phyloP scores from a whole-genome alignment of 2,329 filamentous ascomycete genomes.

The Talaromyces islandicus region DNA sequence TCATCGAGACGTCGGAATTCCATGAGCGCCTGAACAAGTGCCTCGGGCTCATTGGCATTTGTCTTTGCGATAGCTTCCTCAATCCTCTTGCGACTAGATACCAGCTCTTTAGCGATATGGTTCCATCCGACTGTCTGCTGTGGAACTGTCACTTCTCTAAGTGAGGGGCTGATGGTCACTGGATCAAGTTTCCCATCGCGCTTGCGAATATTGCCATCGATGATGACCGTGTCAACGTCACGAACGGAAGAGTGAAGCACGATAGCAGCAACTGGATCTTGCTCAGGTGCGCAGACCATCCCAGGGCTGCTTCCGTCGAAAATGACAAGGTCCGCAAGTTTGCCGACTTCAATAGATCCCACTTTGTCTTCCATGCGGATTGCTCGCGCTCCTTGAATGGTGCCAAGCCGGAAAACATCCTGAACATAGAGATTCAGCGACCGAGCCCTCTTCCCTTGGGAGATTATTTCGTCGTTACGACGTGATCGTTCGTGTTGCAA shows the following conservation, averaged over 20 bases:
- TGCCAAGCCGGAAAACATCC: constrained; percentile 17
- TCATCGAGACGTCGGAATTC: not conserved
- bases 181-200: not conserved
- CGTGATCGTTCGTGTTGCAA: not conserved
- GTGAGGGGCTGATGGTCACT: not conserved
- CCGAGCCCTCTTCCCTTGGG: not conserved
- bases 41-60: not conserved
- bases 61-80: not conserved
- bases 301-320: constrained; percentile 20
- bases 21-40: not conserved
- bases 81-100: not conserved
- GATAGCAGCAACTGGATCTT: constrained; percentile 24
- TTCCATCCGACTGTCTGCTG: not conserved
- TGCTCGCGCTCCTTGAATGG: constrained; percentile 23
- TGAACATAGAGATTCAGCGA: not conserved
- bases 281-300: constrained; percentile 22
- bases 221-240: constrained; percentile 24
- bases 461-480: not conserved
- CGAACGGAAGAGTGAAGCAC: constrained; percentile 21
- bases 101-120: not conserved
- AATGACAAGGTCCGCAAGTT: constrained; percentile 24
- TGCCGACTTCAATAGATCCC: constrained; percentile 22
- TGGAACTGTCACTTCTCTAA: not conserved
- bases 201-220: constrained; percentile 17
- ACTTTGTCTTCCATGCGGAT: constrained; percentile 21